phyloP scores from a whole-genome alignment of 139 green algal species.

The Chlamydomonas sphaeroides region DNA sequence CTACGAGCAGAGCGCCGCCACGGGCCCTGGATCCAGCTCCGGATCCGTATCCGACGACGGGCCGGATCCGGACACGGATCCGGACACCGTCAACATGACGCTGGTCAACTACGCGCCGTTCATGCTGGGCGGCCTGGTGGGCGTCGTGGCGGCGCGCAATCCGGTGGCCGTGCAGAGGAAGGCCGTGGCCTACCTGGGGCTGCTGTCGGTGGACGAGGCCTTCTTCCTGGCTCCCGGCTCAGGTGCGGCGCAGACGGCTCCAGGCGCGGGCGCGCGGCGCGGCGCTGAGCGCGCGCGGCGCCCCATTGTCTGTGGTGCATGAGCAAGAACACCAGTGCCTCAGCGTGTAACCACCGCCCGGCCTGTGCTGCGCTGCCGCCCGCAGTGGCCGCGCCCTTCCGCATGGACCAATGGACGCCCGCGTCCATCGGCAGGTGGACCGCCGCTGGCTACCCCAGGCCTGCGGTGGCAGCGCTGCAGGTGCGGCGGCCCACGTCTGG shows the following conservation, averaged over 20 bases:
- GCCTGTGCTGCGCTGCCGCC: too few species aligned
- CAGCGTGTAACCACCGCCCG: too few species aligned
- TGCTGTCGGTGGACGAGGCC: neutral
- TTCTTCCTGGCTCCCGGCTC: neutral
- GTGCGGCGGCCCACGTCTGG: too few species aligned
- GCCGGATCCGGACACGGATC: too few species aligned
- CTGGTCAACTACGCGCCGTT: conserved; percentile 10
- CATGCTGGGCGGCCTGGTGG: conserved; percentile 23
- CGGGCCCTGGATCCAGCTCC: too few species aligned
- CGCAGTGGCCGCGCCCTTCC: conserved; percentile 5
- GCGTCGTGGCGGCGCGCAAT: conserved; percentile 2
- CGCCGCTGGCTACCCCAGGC: neutral
- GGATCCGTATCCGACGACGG: too few species aligned
- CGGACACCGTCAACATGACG: too few species aligned
- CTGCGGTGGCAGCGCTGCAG: neutral
- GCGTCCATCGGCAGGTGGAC: neutral
- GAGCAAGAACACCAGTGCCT: too few species aligned
- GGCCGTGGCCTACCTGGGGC: neutral
- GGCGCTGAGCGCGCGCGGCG: too few species aligned
- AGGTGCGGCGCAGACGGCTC: neutral
- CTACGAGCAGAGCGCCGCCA: neutral
- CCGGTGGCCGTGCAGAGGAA: neutral
- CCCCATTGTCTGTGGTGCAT: too few species aligned
- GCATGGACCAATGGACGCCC: conserved; percentile 14
- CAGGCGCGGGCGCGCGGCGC: too few species aligned